Percentiles rank a stretch among this genome's conserved stretches.
Conservation (phyloP, 2,329 filamentous ascomycete species). For the Ophiocordyceps camponoti-saundersi region DNA sequence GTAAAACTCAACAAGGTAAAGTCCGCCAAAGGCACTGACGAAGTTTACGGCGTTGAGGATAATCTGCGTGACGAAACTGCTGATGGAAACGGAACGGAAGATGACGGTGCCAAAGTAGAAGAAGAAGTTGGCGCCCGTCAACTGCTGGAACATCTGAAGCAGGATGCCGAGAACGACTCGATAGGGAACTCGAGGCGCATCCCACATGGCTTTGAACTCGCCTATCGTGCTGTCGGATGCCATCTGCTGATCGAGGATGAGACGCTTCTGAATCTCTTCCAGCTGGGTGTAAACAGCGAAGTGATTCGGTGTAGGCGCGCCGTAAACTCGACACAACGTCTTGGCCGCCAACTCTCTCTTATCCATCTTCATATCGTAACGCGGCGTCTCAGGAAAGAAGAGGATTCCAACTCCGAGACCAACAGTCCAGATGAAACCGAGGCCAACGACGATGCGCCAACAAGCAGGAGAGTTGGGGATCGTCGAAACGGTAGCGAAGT, state of each 20-base stretch:
- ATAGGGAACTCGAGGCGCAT: conserved; percentile 48
- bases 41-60: conserved; percentile 54
- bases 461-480: conserved; percentile 22
- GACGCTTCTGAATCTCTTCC: conserved; percentile 29
- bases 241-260: conserved; percentile 26
- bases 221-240: conserved; percentile 10
- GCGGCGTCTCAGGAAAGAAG: conserved; percentile 36
- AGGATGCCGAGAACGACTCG: conserved; percentile 43
- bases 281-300: conserved; percentile 29
- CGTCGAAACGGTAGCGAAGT: conserved; percentile 39
- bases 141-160: conserved; percentile 49
- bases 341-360: conserved; percentile 24
- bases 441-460: conserved; percentile 45
- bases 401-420: conserved; percentile 33
- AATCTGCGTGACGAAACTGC: conserved; percentile 51
- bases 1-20: conserved; percentile 48
- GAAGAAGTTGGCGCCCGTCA: conserved; percentile 53
- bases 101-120: conserved; percentile 51
- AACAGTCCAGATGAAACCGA: conserved; percentile 36
- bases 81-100: conserved; percentile 48
- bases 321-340: conserved; percentile 26
- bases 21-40: conserved; percentile 43
- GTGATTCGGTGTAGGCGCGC: conserved; percentile 23
- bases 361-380: conserved; percentile 17
- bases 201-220: conserved; percentile 44